phyloP scores from a whole-genome alignment of 805 yeast species.

The Myxozyma neglecta region DNA sequence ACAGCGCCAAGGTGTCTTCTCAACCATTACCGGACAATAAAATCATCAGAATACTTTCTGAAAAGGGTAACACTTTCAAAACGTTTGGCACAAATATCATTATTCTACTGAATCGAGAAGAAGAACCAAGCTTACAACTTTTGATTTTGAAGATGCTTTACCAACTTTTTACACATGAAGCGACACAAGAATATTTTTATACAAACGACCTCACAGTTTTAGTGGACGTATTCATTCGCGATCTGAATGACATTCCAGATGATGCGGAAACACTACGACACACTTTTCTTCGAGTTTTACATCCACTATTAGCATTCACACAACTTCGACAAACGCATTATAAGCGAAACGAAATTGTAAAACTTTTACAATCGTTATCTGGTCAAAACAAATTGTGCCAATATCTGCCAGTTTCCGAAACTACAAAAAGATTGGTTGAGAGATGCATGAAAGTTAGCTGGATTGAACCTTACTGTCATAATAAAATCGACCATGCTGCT shows the following conservation, averaged over 20 bases:
- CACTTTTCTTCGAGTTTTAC: constrained; percentile 70
- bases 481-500: constrained; percentile 3
- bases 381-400: constrained; percentile 16
- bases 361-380: constrained; percentile 52
- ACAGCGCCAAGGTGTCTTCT: background rate
- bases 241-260: constrained; percentile 65
- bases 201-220: constrained; percentile 82
- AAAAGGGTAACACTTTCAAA: constrained; percentile 47
- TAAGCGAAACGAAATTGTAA: constrained; percentile 55
- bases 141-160: constrained; percentile 78
- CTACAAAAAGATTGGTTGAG: constrained; percentile 24
- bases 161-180: constrained; percentile 64
- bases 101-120: constrained; percentile 67
- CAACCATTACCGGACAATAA: constrained; percentile 42
- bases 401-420: constrained; percentile 26
- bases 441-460: constrained; percentile 28
- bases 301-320: constrained; percentile 67
- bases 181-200: constrained; percentile 68
- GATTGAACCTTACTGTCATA: constrained; percentile 13
- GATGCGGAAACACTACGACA: constrained; percentile 59
- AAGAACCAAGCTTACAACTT: constrained; percentile 68
- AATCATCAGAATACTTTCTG: constrained; percentile 57
- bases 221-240: constrained; percentile 79
- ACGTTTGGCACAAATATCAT: constrained; percentile 69
- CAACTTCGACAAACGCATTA: constrained; percentile 59